Percentiles rank a stretch among this genome's conserved stretches.
Conservation (phyloP, 1,284 basidiomycete species). For the Ustilago nuda region DNA sequence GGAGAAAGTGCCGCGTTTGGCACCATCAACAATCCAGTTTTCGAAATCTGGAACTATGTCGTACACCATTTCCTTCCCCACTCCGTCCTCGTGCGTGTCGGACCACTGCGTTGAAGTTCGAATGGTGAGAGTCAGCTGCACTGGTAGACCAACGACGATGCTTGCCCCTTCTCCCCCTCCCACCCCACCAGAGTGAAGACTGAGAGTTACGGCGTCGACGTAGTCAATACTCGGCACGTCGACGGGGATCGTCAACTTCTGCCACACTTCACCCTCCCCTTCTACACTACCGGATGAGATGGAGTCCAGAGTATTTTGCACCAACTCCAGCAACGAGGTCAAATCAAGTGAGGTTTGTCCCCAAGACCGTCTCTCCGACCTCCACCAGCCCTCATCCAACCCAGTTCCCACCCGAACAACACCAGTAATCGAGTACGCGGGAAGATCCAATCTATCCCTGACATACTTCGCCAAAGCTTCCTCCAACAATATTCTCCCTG, state of each 20-base stretch:
- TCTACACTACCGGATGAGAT: not conserved
- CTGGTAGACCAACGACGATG: constrained; percentile 43
- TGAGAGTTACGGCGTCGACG: constrained; percentile 48
- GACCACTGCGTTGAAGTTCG: constrained; percentile 37
- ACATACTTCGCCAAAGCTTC: constrained; percentile 33
- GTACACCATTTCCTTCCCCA: constrained; percentile 48
- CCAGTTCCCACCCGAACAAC: constrained; percentile 15
- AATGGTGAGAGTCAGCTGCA: constrained; percentile 36
- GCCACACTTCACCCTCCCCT: constrained; percentile 28
- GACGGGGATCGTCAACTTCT: constrained; percentile 52
- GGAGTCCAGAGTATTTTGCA: constrained; percentile 5
- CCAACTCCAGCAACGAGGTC: not conserved
- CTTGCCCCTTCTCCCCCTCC: not conserved
- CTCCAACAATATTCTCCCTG: constrained; percentile 21
- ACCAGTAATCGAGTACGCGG: constrained; percentile 40
- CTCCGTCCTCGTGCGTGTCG: not conserved
- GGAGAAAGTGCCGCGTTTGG: constrained; percentile 42
- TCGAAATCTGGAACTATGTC: constrained; percentile 58
- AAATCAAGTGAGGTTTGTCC: not conserved
- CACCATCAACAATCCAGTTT: constrained; percentile 60
- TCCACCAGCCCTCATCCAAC: constrained; percentile 40
- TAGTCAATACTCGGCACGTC: constrained; percentile 50
- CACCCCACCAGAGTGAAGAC: not conserved
- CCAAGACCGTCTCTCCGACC: constrained; percentile 22
- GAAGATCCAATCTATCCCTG: constrained; percentile 36